A percentile compares a stretch with the other conserved stretches of the same genome.
phyloP scores from a whole-genome alignment of 192 early-diverging fungal species.

The Spinellus fusiger region DNA sequence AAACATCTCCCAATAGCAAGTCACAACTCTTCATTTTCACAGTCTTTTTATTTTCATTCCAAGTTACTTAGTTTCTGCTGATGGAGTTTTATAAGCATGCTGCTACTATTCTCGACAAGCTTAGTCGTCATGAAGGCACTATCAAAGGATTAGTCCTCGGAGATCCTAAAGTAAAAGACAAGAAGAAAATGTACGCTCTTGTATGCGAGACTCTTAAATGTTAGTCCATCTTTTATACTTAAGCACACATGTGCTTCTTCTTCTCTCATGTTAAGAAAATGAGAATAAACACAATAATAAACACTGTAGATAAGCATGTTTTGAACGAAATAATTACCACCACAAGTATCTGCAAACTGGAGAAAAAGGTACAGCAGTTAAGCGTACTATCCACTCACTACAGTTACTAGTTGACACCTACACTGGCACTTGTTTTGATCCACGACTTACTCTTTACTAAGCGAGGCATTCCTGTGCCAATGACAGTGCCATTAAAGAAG shows the following conservation, averaged over 20 bases:
- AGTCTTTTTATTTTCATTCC: too few relatives aligned
- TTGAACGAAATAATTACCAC: constrained; percentile 45
- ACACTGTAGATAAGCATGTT: constrained; percentile 39
- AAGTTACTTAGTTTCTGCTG: too few relatives aligned
- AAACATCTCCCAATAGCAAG: too few relatives aligned
- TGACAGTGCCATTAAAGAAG: constrained; percentile 53
- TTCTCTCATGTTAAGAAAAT: not conserved
- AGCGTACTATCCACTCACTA: too few relatives aligned
- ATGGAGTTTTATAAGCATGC: constrained; percentile 73
- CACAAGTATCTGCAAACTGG: constrained; percentile 38
- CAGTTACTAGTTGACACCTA: constrained; percentile 23
- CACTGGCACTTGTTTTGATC: constrained; percentile 52
- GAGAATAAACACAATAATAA: not conserved
- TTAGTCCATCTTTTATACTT: constrained; percentile 35
- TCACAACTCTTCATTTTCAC: too few relatives aligned
- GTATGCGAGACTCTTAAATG: constrained; percentile 91
- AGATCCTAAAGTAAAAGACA: constrained; percentile 58
- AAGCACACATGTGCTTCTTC: not conserved
- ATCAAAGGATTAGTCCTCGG: constrained; percentile 74
- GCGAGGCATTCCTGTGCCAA: constrained; percentile 60
- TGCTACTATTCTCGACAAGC: constrained; percentile 68
- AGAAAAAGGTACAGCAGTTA: constrained; percentile 52
- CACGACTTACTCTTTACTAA: constrained; percentile 82
- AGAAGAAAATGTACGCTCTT: constrained; percentile 84
- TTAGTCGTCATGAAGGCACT: constrained; percentile 65